phyloP scores from a whole-genome alignment of 2,329 filamentous ascomycete species.

The Thelonectria blattea region DNA sequence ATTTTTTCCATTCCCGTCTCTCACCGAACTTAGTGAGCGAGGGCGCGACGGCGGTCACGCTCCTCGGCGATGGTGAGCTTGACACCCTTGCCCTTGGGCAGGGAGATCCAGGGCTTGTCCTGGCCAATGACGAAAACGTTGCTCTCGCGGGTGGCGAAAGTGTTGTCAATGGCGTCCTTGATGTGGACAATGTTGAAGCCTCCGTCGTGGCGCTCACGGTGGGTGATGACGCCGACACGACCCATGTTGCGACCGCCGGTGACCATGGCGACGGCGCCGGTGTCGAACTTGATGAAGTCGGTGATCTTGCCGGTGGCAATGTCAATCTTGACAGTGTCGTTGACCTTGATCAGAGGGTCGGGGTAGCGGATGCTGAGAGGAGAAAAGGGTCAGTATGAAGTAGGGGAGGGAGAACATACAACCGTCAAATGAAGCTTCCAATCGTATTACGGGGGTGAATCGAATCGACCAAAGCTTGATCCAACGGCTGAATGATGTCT shows the following conservation, averaged over 20 bases:
- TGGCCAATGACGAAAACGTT: conserved; percentile 99
- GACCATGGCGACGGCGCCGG: conserved; percentile 96
- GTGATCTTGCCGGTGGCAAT: conserved; percentile 95
- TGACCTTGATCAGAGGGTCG: conserved; percentile 98
- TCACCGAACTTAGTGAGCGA: conserved; percentile 64
- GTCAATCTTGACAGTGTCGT: conserved; percentile 99
- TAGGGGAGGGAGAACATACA: conserved; percentile 54
- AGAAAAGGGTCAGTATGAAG: conserved; percentile 47
- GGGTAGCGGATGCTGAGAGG: conserved; percentile 92
- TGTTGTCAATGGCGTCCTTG: conserved; percentile 99
- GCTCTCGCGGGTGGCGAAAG: conserved; percentile 97
- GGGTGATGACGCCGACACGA: conserved; percentile 99
- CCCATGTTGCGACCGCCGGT: conserved; percentile 99
- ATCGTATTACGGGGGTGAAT: conserved; percentile 40
- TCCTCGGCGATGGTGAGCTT: conserved; percentile 99
- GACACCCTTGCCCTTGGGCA: conserved; percentile 99
- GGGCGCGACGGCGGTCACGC: conserved; percentile 93
- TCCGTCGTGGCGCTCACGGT: conserved; percentile 99
- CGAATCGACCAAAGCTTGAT: conserved; percentile 90
- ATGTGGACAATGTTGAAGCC: conserved; percentile 99
- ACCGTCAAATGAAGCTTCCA: conserved; percentile 54
- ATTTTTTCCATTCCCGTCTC: conserved; percentile 24
- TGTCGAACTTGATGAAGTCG: conserved; percentile 99
- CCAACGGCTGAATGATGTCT: conserved; percentile 99
- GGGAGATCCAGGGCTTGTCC: conserved; percentile 99